Conservation (phyloP, 2,329 filamentous ascomycete genomes). For the Fusarium phyllophilum region DNA sequence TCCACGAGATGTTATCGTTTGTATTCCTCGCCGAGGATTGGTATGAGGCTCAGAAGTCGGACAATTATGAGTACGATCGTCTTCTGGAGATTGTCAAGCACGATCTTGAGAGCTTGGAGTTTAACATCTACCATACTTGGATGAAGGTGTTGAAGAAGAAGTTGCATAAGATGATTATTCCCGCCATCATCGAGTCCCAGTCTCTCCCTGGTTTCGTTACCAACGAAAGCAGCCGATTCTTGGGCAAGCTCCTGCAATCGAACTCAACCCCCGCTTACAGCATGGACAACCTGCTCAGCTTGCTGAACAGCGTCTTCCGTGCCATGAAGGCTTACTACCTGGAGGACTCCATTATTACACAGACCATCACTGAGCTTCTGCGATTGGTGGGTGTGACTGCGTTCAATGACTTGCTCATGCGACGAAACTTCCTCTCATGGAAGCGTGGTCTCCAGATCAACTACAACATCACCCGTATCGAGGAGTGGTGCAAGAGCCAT, state of each 20-base stretch:
- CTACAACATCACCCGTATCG: constrained; percentile 99
- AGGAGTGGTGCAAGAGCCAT: constrained; percentile 99
- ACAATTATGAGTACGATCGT: constrained; percentile 99
- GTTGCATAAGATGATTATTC: constrained; percentile 99
- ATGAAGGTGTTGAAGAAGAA: constrained; percentile 99
- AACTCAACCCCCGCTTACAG: constrained; percentile 95
- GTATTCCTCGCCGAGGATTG: constrained; percentile 99
- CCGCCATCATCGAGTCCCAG: constrained; percentile 98
- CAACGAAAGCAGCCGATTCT: constrained; percentile 97
- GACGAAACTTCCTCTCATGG: constrained; percentile 98
- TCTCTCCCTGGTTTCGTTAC: constrained; percentile 98
- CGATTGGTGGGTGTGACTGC: constrained; percentile 95
- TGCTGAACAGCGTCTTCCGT: constrained; percentile 96
- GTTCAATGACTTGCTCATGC: constrained; percentile 98
- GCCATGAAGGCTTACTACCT: constrained; percentile 99
- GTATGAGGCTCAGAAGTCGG: constrained; percentile 99
- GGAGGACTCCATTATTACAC: constrained; percentile 94
- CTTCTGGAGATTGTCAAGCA: constrained; percentile 99
- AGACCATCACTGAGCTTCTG: constrained; percentile 93
- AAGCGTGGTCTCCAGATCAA: constrained; percentile 99
- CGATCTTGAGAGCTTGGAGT: constrained; percentile 96
- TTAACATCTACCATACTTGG: constrained; percentile 99
- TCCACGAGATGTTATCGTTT: constrained; percentile 99
- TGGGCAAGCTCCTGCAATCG: constrained; percentile 92
- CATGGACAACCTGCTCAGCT: constrained; percentile 97